Conservation (phyloP, 805 yeast genomes). For the Kuraishia piskuri region DNA sequence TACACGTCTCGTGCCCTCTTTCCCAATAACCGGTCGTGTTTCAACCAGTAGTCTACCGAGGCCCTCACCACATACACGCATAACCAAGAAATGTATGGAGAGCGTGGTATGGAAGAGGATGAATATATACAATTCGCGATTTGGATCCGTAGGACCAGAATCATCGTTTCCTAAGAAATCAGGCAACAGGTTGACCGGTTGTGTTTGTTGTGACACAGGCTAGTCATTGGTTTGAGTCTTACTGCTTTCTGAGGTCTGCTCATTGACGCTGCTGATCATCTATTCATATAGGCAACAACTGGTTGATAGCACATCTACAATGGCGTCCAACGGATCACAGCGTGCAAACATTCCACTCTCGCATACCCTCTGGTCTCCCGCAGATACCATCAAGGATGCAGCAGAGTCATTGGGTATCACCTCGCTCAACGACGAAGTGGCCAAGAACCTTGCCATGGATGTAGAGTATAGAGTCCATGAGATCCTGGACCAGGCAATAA, state of each 20-base stretch:
- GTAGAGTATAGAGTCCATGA: constrained; percentile 97
- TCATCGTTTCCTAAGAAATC: too few relatives aligned
- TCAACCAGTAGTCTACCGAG: background rate
- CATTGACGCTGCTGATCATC: too few relatives aligned
- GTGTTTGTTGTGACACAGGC: too few relatives aligned
- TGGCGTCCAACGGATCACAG: constrained; percentile 1
- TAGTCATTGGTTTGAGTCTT: too few relatives aligned
- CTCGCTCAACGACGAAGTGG: constrained; percentile 80
- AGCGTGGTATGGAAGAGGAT: background rate
- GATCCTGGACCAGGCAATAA: constrained; percentile 89
- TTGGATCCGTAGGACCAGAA: too few relatives aligned
- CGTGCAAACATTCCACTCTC: constrained; percentile 48
- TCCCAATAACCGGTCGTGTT: background rate
- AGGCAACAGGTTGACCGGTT: too few relatives aligned
- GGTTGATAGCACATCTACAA: background rate
- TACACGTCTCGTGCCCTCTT: too few relatives aligned
- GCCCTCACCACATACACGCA: background rate
- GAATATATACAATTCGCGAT: too few relatives aligned
- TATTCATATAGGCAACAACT: background rate
- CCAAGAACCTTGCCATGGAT: constrained; percentile 95
- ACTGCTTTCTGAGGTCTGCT: too few relatives aligned
- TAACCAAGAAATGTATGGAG: background rate
- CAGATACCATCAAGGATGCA: constrained; percentile 92
- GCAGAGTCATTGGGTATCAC: constrained; percentile 84
- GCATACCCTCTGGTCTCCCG: constrained; percentile 94